Evolutionary conservation across 108 stramenopile genomes (phyloP).

Genomic region (Halocafeteria seosinensis): DNA sequence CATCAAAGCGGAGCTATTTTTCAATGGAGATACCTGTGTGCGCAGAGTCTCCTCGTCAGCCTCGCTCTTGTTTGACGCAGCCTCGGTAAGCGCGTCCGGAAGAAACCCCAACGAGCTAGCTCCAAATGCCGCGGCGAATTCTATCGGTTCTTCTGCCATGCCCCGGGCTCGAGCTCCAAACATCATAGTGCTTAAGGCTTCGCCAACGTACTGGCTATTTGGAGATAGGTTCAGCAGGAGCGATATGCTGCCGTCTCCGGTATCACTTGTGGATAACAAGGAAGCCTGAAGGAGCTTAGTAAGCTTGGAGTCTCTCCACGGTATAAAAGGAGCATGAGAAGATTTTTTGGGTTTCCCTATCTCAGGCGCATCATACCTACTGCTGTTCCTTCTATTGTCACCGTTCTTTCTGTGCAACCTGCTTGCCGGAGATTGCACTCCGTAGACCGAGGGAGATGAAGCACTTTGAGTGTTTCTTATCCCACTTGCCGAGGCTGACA

Average conservation of each 20-base stretch:
- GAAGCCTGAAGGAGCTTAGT: background rate
- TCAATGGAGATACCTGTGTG: too few species aligned
- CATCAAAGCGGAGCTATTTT: too few species aligned
- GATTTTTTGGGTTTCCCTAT: background rate
- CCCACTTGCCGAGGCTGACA: background rate
- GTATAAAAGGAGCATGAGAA: background rate
- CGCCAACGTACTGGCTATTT: background rate
- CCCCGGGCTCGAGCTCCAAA: background rate
- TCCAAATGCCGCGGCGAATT: too few species aligned
- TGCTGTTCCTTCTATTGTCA: too few species aligned
- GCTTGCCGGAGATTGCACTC: background rate
- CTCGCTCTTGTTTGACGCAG: too few species aligned
- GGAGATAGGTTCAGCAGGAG: background rate
- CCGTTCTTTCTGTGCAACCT: background rate
- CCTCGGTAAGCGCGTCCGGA: too few species aligned
- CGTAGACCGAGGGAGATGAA: background rate
- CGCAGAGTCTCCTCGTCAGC: too few species aligned
- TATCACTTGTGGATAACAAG: background rate
- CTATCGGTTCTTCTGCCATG: too few species aligned
- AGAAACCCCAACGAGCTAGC: too few species aligned
- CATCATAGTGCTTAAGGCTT: background rate
- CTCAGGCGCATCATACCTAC: too few species aligned
- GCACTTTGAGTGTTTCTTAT: background rate
- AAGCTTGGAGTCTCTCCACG: background rate
- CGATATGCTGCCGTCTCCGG: background rate